Percentiles rank a stretch among this genome's conserved stretches.
Conservation (phyloP, 805 yeast genomes). For the Lipomyces mesembrius region DNA sequence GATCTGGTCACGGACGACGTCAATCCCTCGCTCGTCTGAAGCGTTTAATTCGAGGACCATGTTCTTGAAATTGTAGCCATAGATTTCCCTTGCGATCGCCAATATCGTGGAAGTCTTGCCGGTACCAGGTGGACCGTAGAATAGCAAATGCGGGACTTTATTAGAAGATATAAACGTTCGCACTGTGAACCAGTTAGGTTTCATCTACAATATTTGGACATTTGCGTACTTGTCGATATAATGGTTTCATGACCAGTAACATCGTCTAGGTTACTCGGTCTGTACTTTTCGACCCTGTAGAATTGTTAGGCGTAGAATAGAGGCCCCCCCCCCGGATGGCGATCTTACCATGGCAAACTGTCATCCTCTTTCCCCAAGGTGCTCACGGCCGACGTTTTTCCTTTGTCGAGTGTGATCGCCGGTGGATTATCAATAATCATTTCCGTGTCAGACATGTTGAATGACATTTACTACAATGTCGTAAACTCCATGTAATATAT, state of each 20-base stretch:
- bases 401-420: slow-evolving; percentile 14
- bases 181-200: slow-evolving; percentile 46
- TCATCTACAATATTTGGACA: neutral
- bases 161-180: slow-evolving; percentile 83
- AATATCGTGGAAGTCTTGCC: slow-evolving; percentile 89
- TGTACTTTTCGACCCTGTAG: slow-evolving; percentile 84
- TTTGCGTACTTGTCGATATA: slow-evolving; percentile 60
- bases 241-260: slow-evolving; percentile 91
- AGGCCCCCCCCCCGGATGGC: neutral
- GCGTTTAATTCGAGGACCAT: slow-evolving; percentile 95
- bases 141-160: slow-evolving; percentile 84
- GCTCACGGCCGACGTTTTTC: slow-evolving; percentile 13
- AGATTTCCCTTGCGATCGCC: slow-evolving; percentile 84
- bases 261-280: slow-evolving; percentile 83
- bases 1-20: slow-evolving; percentile 96
- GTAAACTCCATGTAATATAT: neutral
- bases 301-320: neutral
- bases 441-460: slow-evolving; percentile 13
- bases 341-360: slow-evolving; percentile 34
- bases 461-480: neutral
- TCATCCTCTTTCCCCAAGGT: slow-evolving; percentile 19
- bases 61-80: slow-evolving; percentile 78
- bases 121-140: slow-evolving; percentile 96
- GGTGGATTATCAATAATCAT: slow-evolving; percentile 12
- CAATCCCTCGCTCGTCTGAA: slow-evolving; percentile 96